Base-by-base conservation (phyloP, 306 rosid species). In the Gleditsia sinensis region DNA sequence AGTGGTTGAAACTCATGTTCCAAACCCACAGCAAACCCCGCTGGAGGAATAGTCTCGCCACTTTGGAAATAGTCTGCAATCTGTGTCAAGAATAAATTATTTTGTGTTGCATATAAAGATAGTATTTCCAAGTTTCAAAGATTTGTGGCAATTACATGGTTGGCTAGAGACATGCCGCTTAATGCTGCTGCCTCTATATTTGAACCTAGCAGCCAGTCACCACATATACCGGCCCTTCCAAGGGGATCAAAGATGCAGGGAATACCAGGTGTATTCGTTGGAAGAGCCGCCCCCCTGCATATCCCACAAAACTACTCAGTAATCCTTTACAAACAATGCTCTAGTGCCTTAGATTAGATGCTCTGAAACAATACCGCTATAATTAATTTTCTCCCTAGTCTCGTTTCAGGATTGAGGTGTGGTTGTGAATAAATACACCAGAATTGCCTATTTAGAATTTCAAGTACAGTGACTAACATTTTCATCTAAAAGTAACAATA, bases 281-380 rank as follows among this genome's bases (percentile, higher is more conserved):
- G 97, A 75, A 94, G 97, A 73, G 92, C 97, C 19, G 96, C 97
- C 77, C 94, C 98, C 98, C 98, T 94, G 91, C 82, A 80, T 61
- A 33, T 81, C 0, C 30, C 78, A 73, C 34, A 25, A 69, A n/a
- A n/a, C n/a, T n/a, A n/a, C n/a, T 65, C 6, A 51, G 14, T 1
- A 30, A 28, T 19, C 49, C 3, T 50, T 30, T n/a, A 37, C 40
- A 8, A 43, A 24, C 50, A 33, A 53, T 45, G 62, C n/a, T 48
- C 36, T 54, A 28, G 30, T 14, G 40, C 20, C 2, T 39, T 65
- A 45, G 32, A 28, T 65, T 65, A 57, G 49, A 32, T 49, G 12
- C 33, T 21, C 48, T 2, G 25, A 67, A 36, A 51, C 25, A 27
- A 7, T 33, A 33, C 12, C 25, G 10, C 6, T 1, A 33, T 17